Conservation (phyloP, 2,329 filamentous ascomycete genomes). For the Ophioceras dolichostomum region DNA sequence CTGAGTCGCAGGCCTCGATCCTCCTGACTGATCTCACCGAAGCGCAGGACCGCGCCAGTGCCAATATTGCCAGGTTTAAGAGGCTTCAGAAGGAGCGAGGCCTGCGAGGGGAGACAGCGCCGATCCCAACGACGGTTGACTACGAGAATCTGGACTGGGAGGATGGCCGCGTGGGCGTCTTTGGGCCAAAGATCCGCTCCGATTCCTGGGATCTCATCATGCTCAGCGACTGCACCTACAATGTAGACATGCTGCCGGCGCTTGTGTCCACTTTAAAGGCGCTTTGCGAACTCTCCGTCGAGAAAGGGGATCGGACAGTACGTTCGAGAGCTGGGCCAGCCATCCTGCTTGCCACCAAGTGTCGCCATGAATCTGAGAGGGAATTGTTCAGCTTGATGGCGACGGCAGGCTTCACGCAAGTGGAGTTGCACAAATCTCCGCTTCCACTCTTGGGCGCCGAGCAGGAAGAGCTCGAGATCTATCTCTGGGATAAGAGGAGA, state of each 20-base stretch:
- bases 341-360: slow-evolving; percentile 43
- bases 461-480: slow-evolving; percentile 36
- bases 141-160: slow-evolving; percentile 49
- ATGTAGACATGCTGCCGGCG: slow-evolving; percentile 40
- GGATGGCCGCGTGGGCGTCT: slow-evolving; percentile 29
- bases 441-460: slow-evolving; percentile 33
- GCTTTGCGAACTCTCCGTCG: slow-evolving; percentile 25
- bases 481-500: slow-evolving; percentile 34
- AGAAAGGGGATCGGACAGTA: not conserved
- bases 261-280: slow-evolving; percentile 40
- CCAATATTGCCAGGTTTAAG: slow-evolving; percentile 27
- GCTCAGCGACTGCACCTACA: slow-evolving; percentile 51
- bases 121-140: slow-evolving; percentile 5
- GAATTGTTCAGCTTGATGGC: slow-evolving; percentile 34
- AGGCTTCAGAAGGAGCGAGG: not conserved
- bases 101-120: too few species aligned
- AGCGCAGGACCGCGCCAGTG: slow-evolving; percentile 32
- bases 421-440: slow-evolving; percentile 26
- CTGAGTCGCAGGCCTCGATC: slow-evolving; percentile 6
- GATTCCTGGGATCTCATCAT: slow-evolving; percentile 39
- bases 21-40: slow-evolving; percentile 41
- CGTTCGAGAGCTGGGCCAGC: too few species aligned
- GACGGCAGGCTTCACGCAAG: slow-evolving; percentile 28
- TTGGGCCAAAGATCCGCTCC: slow-evolving; percentile 26
- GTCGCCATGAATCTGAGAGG: slow-evolving; percentile 38